Conservation (phyloP, 768 basidiomycete genomes). For the Astraeus odoratus region DNA sequence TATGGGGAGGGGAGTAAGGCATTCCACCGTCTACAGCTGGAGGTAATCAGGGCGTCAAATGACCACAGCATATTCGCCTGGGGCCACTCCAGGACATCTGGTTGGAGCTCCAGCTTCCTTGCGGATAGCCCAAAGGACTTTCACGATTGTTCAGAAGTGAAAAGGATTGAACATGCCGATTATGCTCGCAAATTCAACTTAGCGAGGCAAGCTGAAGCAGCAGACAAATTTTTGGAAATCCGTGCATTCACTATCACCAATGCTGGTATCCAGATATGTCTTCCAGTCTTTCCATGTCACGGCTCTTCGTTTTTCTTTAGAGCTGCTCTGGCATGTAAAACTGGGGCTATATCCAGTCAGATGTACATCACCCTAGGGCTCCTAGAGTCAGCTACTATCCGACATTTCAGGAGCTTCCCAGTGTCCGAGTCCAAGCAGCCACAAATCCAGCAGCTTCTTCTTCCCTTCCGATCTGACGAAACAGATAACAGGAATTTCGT, state of each 20-base stretch:
- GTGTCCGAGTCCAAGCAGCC: background rate
- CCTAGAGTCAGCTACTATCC: background rate
- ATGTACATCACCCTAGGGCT: background rate
- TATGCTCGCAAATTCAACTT: background rate
- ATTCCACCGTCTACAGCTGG: slow-evolving; percentile 11
- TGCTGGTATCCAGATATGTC: background rate
- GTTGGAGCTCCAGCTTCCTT: background rate
- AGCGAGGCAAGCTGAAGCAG: too few relatives aligned
- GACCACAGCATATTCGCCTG: slow-evolving; percentile 11
- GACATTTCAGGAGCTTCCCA: background rate
- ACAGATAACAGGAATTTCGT: background rate
- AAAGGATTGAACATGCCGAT: background rate
- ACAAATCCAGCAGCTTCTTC: background rate
- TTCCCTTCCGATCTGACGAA: background rate
- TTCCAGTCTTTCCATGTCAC: background rate
- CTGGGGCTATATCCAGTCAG: too few relatives aligned
- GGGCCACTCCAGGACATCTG: background rate
- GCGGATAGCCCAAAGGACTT: background rate
- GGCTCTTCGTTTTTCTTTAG: too few relatives aligned
- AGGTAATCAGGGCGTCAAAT: slow-evolving; percentile 6
- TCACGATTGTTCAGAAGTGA: background rate
- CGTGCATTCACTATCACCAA: background rate
- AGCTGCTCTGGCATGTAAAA: background rate
- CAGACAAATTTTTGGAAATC: background rate
- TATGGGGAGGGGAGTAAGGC: slow-evolving; percentile 15